Percentiles rank a stretch among this genome's conserved stretches.
phyloP scores from a whole-genome alignment of 2,329 filamentous ascomycete genomes.

The Verticillium albo-atrum region DNA sequence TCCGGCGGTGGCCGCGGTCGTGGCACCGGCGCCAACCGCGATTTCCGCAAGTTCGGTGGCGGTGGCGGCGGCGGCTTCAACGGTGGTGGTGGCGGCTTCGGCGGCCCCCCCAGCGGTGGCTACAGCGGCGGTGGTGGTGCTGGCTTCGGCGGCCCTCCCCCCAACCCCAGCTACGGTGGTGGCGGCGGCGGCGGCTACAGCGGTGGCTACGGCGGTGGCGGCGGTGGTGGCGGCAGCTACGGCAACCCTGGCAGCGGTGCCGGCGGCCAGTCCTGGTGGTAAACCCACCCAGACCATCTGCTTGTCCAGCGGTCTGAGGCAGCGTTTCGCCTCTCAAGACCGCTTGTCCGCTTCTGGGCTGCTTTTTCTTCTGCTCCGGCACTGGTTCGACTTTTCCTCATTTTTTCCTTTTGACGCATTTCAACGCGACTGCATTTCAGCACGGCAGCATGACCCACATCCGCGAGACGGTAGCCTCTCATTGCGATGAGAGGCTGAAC shows the following conservation, averaged over 20 bases:
- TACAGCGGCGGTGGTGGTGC: conserved; percentile 33
- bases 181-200: conserved; percentile 35
- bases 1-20: conserved; percentile 70
- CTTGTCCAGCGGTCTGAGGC: conserved; percentile 2
- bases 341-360: neutral
- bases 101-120: conserved; percentile 32
- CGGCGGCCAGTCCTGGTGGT: conserved; percentile 67
- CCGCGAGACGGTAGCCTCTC: conserved; percentile 21
- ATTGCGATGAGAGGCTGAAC: conserved; percentile 25
- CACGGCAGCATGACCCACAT: conserved; percentile 31
- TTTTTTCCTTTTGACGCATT: conserved; percentile 21
- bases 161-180: conserved; percentile 28
- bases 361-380: conserved; percentile 18
- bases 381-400: conserved; percentile 13
- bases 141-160: conserved; percentile 37
- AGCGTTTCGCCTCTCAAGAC: neutral
- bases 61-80: conserved; percentile 44
- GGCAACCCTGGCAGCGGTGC: conserved; percentile 60
- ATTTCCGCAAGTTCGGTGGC: conserved; percentile 78
- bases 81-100: conserved; percentile 36
- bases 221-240: conserved; percentile 46
- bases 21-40: conserved; percentile 69
- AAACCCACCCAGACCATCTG: conserved; percentile 23
- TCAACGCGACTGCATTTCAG: conserved; percentile 9
- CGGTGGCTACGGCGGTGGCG: conserved; percentile 32